Conservation (phyloP, 202 grass and related monocot species). For the Hordeum pubiflorum region DNA sequence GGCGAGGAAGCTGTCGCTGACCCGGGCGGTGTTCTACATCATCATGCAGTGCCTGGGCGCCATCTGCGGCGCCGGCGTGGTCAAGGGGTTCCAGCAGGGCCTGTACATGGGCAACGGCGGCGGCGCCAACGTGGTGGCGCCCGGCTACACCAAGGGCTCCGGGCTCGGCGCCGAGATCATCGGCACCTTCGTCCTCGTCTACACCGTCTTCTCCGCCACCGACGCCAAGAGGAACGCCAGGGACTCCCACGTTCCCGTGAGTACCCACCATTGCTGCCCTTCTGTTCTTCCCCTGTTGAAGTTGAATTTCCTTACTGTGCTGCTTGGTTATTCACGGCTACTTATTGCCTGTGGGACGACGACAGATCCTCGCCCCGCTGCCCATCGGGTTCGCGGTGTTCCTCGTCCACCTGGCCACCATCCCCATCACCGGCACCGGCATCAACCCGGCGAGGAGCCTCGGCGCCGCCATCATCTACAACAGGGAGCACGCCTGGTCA, state of each 20-base stretch:
- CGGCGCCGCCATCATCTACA: constrained; percentile 87
- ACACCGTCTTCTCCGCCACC: constrained; percentile 92
- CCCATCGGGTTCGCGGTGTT: constrained; percentile 92
- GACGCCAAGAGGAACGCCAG: constrained; percentile 85
- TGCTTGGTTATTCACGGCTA: too few relatives aligned
- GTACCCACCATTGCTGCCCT: background rate
- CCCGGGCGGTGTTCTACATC: constrained; percentile 81
- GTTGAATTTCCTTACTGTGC: background rate
- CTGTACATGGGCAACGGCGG: constrained; percentile 67
- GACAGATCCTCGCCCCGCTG: constrained; percentile 81
- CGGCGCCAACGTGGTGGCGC: constrained; percentile 58
- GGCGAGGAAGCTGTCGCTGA: constrained; percentile 88
- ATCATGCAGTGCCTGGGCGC: constrained; percentile 94
- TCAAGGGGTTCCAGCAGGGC: constrained; percentile 72
- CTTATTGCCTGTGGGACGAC: background rate
- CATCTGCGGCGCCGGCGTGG: constrained; percentile 90
- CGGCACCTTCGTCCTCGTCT: constrained; percentile 92
- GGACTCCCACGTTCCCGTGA: constrained; percentile 87
- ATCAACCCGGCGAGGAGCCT: constrained; percentile 96
- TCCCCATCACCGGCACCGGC: constrained; percentile 95
- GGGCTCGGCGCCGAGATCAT: constrained; percentile 89
- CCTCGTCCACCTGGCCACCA: constrained; percentile 90
- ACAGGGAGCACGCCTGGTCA: constrained; percentile 55
- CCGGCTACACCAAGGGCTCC: constrained; percentile 79
- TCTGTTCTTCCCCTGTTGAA: too few relatives aligned